Conservation (phyloP, 768 basidiomycete species). For the Hirschioporus abietinus region DNA sequence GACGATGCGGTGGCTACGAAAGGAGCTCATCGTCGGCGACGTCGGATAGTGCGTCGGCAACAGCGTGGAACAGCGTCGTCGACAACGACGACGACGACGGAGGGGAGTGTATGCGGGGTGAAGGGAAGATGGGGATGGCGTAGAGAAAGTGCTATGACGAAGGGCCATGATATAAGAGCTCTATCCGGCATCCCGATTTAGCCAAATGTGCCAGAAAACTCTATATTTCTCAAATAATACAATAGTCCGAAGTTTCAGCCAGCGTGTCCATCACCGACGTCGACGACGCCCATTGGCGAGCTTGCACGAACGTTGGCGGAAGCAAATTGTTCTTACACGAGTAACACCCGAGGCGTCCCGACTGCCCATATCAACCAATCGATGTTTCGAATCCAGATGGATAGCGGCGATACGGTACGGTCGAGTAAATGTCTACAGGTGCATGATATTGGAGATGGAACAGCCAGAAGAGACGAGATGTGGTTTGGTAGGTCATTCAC, state of each 20-base stretch:
- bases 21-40: constrained; percentile 51
- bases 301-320: not conserved
- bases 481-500: too few relatives aligned
- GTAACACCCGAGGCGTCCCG: not conserved
- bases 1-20: constrained; percentile 68
- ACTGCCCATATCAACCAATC: not conserved
- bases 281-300: not conserved
- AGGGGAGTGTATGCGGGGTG: not conserved
- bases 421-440: not conserved
- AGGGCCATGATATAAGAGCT: not conserved
- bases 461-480: too few relatives aligned
- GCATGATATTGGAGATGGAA: not conserved
- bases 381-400: not conserved
- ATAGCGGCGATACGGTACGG: not conserved
- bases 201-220: not conserved
- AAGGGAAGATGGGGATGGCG: not conserved
- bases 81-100: not conserved
- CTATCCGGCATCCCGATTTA: not conserved
- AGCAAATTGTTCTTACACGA: not conserved
- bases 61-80: not conserved
- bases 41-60: constrained; percentile 11
- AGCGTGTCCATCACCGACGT: not conserved
- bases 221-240: not conserved
- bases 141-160: not conserved
- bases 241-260: not conserved